Evolutionary conservation across 2,329 filamentous ascomycete genomes (phyloP).

Genomic region (Penicillium sp.): DNA sequence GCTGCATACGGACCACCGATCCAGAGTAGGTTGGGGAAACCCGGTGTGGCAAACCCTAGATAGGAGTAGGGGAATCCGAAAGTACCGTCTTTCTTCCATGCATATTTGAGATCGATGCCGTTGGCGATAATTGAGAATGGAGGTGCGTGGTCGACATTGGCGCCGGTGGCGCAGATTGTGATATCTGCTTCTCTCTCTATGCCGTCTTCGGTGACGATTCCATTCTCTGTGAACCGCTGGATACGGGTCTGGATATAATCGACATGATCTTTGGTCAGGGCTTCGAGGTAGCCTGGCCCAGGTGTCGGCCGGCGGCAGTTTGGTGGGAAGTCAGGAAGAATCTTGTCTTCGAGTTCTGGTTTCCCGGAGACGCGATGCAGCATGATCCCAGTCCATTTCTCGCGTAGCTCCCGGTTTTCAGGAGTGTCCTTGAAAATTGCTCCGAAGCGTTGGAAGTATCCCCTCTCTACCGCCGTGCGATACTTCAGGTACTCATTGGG

Average conservation of each 20-base stretch:
- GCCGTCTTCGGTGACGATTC: constrained; percentile 58
- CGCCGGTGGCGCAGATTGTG: constrained; percentile 64
- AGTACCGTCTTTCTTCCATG: constrained; percentile 54
- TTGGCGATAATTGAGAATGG: constrained; percentile 57
- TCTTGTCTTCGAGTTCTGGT: constrained; percentile 51
- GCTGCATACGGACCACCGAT: constrained; percentile 57
- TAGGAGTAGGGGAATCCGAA: constrained; percentile 65
- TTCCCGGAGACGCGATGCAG: constrained; percentile 49
- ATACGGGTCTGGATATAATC: constrained; percentile 56
- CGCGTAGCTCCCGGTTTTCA: constrained; percentile 46
- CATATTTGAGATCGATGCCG: constrained; percentile 50
- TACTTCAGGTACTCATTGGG: constrained; percentile 57
- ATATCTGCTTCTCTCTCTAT: constrained; percentile 55
- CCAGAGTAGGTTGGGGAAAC: constrained; percentile 64
- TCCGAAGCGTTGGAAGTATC: constrained; percentile 58
- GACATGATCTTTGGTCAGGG: constrained; percentile 58
- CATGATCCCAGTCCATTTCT: constrained; percentile 52
- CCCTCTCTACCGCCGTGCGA: constrained; percentile 54
- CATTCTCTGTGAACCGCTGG: constrained; percentile 53
- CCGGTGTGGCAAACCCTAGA: constrained; percentile 57
- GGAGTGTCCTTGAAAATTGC: constrained; percentile 52
- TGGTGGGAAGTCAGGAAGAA: constrained; percentile 60
- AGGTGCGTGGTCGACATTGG: constrained; percentile 55
- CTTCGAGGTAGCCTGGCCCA: constrained; percentile 63
- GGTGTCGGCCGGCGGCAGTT: constrained; percentile 62